These are phyloP conservation scores for Leishmania braziliensis DNA, from an alignment of 208 protist genomes.

Conservation along the genomic window DNA sequence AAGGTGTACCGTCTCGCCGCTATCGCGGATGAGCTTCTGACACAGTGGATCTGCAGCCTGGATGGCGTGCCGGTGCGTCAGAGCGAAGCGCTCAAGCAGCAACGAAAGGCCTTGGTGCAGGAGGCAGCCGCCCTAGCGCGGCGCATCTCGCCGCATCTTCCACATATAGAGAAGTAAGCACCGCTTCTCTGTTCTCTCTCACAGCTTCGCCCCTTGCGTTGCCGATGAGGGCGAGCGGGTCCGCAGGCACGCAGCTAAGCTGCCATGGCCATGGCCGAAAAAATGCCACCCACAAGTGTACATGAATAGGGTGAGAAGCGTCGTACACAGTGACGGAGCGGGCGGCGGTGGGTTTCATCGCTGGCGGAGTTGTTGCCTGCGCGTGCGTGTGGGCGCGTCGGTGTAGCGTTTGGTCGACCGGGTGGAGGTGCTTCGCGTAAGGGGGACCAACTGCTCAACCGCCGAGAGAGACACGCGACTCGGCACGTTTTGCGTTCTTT, in stretches of 20 bases:
- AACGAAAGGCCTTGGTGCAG: slow-evolving; percentile 46
- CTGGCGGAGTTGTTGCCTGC: not conserved
- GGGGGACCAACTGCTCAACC: not conserved
- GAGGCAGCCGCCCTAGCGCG: slow-evolving; percentile 35
- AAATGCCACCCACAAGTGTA: not conserved
- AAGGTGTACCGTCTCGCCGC: slow-evolving; percentile 37
- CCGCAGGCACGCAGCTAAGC: not conserved
- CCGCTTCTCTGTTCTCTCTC: not conserved
- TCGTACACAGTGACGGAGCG: not conserved
- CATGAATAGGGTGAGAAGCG: not conserved
- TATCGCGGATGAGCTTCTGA: slow-evolving; percentile 75
- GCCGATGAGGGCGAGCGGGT: not conserved
- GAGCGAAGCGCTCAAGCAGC: slow-evolving; percentile 40
- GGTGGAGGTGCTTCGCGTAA: not conserved
- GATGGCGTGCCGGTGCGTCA: slow-evolving; percentile 60
- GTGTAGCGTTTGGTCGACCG: not conserved
- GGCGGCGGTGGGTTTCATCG: not conserved
- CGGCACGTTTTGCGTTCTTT: not conserved
- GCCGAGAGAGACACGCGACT: not conserved
- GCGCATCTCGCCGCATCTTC: slow-evolving; percentile 46
- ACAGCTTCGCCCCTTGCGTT: not conserved
- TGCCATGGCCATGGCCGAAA: not conserved
- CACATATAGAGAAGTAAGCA: not conserved
- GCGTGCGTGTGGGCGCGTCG: not conserved
- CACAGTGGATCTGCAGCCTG: slow-evolving; percentile 64